phyloP scores from a whole-genome alignment of 1,284 basidiomycete species.

The Cutaneotrichosporon arboriforme region DNA sequence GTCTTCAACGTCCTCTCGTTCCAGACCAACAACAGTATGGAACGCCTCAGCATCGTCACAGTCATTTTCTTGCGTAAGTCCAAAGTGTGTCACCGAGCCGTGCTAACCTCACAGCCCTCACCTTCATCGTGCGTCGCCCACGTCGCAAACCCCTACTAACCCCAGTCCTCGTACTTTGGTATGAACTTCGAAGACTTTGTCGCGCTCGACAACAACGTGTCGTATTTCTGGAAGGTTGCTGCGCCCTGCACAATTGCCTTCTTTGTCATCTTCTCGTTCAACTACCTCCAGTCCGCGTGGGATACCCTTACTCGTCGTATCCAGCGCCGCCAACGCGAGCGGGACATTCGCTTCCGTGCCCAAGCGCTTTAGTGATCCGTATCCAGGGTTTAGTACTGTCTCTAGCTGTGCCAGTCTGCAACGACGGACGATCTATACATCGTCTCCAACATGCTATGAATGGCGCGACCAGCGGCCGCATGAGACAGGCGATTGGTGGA shows the following conservation, averaged over 20 bases:
- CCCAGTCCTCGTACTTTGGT: slow-evolving; percentile 31
- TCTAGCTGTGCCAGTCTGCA: too few species aligned
- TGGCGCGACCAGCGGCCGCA: slow-evolving; percentile 8
- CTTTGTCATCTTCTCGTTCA: slow-evolving; percentile 44
- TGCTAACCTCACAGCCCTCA: slow-evolving; percentile 14
- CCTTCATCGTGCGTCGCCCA: slow-evolving; percentile 20
- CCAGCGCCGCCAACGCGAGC: not conserved
- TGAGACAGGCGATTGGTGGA: slow-evolving; percentile 5
- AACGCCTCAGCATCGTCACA: slow-evolving; percentile 46
- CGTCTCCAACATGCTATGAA: slow-evolving; percentile 16
- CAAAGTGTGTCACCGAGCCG: not conserved
- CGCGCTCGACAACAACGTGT: slow-evolving; percentile 30
- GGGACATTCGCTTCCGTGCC: not conserved
- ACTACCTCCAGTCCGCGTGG: slow-evolving; percentile 33
- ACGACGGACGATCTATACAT: slow-evolving; percentile 7
- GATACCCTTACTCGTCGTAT: slow-evolving; percentile 29
- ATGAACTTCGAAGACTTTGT: slow-evolving; percentile 43
- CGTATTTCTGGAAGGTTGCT: slow-evolving; percentile 47
- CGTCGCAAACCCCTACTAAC: not conserved
- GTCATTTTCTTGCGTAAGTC: slow-evolving; percentile 48
- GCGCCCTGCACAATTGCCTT: slow-evolving; percentile 40
- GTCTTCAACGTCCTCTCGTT: slow-evolving; percentile 47
- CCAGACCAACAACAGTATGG: slow-evolving; percentile 47
- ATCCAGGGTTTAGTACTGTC: too few species aligned
- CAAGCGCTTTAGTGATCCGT: too few species aligned